Conservation (phyloP, 352 stramenopile genomes). For the Globisporangium lucens region DNA sequence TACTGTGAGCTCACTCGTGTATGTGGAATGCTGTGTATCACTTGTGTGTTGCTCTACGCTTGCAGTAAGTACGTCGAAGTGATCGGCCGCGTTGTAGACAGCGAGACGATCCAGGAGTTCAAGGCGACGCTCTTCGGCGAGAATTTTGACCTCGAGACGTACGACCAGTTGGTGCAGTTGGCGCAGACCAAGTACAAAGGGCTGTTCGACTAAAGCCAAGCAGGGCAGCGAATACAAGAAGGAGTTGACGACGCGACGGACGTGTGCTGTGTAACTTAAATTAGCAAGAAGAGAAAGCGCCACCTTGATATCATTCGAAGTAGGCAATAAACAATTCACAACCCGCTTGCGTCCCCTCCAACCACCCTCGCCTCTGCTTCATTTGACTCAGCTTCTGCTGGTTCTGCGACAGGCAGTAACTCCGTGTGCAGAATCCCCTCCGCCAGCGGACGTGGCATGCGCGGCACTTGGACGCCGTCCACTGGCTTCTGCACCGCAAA, state of each 20-base stretch:
- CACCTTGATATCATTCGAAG: too few species aligned
- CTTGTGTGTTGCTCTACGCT: neutral
- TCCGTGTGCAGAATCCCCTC: constrained; percentile 38
- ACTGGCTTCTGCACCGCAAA: constrained; percentile 45
- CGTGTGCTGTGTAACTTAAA: constrained; percentile 13
- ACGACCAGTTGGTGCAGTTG: constrained; percentile 80
- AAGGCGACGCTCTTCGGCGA: constrained; percentile 84
- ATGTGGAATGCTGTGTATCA: neutral
- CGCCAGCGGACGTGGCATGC: constrained; percentile 28
- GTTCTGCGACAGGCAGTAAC: neutral
- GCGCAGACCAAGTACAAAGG: constrained; percentile 66
- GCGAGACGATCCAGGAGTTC: constrained; percentile 78
- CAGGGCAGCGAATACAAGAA: neutral
- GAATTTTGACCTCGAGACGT: constrained; percentile 77
- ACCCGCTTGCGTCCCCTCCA: neutral
- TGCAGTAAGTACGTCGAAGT: constrained; percentile 81
- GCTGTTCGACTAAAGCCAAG: constrained; percentile 67
- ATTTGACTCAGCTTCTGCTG: neutral
- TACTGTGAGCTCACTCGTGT: neutral
- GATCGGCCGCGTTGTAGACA: constrained; percentile 71
- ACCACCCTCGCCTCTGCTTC: constrained; percentile 14
- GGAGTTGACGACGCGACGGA: neutral
- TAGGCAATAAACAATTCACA: neutral
- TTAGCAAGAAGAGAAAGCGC: constrained; percentile 1
- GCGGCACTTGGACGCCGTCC: constrained; percentile 45